phyloP scores from a whole-genome alignment of 2,329 filamentous ascomycete genomes.

The Curvularia hawaiiensis region DNA sequence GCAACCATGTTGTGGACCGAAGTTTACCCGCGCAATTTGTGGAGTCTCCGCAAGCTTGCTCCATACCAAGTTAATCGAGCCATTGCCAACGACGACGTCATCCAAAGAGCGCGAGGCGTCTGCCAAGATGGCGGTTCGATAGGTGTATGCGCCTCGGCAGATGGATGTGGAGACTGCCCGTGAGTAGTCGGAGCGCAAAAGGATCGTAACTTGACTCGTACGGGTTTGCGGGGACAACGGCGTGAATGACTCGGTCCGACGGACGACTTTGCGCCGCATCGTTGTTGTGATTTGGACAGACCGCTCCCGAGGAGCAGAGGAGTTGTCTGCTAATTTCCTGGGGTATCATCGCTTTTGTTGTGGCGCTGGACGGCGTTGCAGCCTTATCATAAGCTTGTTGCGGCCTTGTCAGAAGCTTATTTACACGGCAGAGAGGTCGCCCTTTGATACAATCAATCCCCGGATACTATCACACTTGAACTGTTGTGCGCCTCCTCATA shows the following conservation, averaged over 20 bases:
- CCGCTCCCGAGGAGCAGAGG: background rate
- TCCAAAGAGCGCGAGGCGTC: constrained; percentile 17
- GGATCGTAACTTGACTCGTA: constrained; percentile 5
- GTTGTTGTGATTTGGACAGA: background rate
- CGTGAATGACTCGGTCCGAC: constrained; percentile 6
- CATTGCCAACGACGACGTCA: constrained; percentile 11
- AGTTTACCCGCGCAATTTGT: constrained; percentile 27
- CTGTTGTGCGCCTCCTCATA: background rate
- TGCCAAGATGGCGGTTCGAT: constrained; percentile 27
- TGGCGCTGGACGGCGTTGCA: background rate
- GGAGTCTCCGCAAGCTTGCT: constrained; percentile 21
- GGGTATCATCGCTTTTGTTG: background rate
- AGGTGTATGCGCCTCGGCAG: constrained; percentile 24
- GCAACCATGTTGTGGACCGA: constrained; percentile 22
- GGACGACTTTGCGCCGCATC: background rate
- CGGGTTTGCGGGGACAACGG: constrained; percentile 5
- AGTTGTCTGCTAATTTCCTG: background rate
- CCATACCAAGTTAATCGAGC: constrained; percentile 22
- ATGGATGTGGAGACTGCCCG: constrained; percentile 15
- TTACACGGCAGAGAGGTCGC: background rate
- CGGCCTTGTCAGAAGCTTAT: background rate
- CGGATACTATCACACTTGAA: background rate
- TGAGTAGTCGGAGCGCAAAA: constrained; percentile 7
- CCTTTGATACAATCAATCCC: background rate
- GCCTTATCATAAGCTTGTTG: background rate